A percentile compares a stretch with the other conserved stretches of the same genome.
phyloP scores from a whole-genome alignment of 2,329 filamentous ascomycete genomes.

The Penicillium fuscoglaucum region DNA sequence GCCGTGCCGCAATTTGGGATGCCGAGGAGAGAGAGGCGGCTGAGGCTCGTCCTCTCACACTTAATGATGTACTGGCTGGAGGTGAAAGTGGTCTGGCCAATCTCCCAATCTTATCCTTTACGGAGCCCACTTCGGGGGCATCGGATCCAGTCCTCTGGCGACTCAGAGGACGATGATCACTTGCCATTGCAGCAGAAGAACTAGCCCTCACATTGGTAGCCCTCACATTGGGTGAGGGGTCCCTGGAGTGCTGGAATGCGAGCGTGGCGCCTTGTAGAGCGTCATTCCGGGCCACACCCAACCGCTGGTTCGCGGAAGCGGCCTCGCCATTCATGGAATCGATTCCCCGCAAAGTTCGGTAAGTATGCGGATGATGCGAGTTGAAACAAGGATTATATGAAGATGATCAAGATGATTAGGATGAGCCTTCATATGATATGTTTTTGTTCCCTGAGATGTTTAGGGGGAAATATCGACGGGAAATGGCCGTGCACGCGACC shows the following conservation, averaged over 20 bases:
- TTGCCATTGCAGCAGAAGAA: slow-evolving; percentile 19
- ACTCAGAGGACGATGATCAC: slow-evolving; percentile 19
- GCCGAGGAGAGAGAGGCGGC: slow-evolving; percentile 21
- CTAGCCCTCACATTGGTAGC: slow-evolving; percentile 14
- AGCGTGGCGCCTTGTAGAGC: slow-evolving; percentile 40
- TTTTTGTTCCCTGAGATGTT: not conserved
- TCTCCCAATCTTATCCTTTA: slow-evolving; percentile 41
- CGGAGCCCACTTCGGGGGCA: slow-evolving; percentile 36
- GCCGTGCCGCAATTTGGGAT: slow-evolving; percentile 38
- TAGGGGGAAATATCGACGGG: not conserved
- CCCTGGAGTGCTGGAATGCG: slow-evolving; percentile 35
- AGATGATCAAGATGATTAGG: not conserved
- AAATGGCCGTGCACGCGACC: slow-evolving; percentile 5
- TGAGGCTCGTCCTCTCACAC: slow-evolving; percentile 13
- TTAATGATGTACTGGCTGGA: slow-evolving; percentile 7
- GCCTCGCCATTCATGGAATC: slow-evolving; percentile 36
- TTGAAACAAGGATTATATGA: not conserved
- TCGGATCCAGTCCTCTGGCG: slow-evolving; percentile 24
- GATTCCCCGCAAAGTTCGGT: slow-evolving; percentile 5
- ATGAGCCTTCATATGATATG: not conserved
- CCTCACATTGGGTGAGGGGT: slow-evolving; percentile 17
- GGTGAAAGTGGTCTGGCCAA: slow-evolving; percentile 28
- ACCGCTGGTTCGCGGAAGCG: slow-evolving; percentile 33
- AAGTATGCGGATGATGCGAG: not conserved
- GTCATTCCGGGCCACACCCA: slow-evolving; percentile 28